A percentile compares a stretch with the other conserved stretches of the same genome.
These are phyloP conservation scores for Curvularia verruculosa DNA, from an alignment of 2,329 filamentous ascomycete genomes.

Conservation along the genomic window DNA sequence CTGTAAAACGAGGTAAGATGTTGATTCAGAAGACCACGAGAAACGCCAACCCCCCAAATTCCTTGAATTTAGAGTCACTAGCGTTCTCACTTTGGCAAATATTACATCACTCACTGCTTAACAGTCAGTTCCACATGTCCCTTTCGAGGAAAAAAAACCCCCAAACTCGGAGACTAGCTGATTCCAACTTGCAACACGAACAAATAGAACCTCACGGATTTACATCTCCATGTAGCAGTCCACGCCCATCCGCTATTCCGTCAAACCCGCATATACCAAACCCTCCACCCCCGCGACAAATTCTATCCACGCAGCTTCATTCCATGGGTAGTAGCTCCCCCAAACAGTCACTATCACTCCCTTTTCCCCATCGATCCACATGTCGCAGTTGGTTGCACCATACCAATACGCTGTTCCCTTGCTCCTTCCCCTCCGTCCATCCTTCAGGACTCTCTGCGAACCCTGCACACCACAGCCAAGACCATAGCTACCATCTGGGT, in stretches of 20 bases:
- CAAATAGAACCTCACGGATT: background rate
- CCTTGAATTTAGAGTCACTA: background rate
- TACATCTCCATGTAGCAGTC: background rate
- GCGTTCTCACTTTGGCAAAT: background rate
- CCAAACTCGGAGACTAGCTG: background rate
- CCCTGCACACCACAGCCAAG: constrained; percentile 60
- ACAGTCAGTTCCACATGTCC: background rate
- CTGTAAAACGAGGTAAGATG: no score
- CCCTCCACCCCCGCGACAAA: constrained; percentile 33
- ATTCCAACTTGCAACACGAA: background rate
- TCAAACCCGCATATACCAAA: constrained; percentile 24
- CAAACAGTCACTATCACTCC: constrained; percentile 26
- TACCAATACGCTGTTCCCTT: constrained; percentile 36
- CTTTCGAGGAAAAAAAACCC: background rate
- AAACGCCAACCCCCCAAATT: background rate
- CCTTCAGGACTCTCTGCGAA: constrained; percentile 39
- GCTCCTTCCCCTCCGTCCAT: constrained; percentile 24
- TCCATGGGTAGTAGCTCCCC: constrained; percentile 33
- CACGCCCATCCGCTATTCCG: constrained; percentile 9
- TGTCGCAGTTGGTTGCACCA: constrained; percentile 33
- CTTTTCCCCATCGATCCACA: constrained; percentile 31
- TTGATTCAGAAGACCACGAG: no score
- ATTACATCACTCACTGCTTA: background rate
- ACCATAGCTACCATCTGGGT: constrained; percentile 40
- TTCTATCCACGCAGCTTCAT: constrained; percentile 27